Evolutionary conservation across 495 filamentous ascomycete species (phyloP), one percentile per base, ranked within the genome.

Genomic region (Cercophora scortea): DNA sequence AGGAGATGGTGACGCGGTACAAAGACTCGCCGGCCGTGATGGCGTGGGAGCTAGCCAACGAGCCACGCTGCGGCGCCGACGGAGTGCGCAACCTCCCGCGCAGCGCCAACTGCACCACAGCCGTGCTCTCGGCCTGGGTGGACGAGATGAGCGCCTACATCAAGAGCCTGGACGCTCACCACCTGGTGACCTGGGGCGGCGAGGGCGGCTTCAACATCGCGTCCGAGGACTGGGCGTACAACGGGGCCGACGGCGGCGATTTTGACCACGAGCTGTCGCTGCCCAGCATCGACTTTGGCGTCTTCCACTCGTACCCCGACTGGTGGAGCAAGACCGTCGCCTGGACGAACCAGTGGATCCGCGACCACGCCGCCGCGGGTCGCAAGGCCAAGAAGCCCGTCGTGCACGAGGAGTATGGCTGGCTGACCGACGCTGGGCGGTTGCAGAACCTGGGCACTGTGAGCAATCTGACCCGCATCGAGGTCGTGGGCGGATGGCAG

Each of bases 391-490:
- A 75, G 17, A 88, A 87, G 66, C 83, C 85, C 0, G 84, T 85
- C 41, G 70, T 88, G 17, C 74, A 84, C 46, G 85, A 88, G 56
- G 85, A 87, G 61, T 88, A 88, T 55, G 82, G 83, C 53, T 71
- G 60, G 56, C 59, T 77, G 40, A 73, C 66, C 3, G 61, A 68
- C 41, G 64, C 70, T 57, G 43, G 54, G 66, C 53, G 72, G 63
- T 47, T 76, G 59, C 62, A 62, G 36, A 54, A 66, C 47, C 56
- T 60, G 8, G 58, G 62, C 41, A 62, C 48, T 35, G 59, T 61
- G 32, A 50, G 58, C 39, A 68, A 72, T 50, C 47, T 57, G 32
- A 71, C 73, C 25, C 50, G 76, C 1, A 46, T 70, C 32, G 69
- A 67, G n/a, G 71, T 81, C 6, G 66, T 81, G 59, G 67, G 68